phyloP scores from a whole-genome alignment of 2,329 filamentous ascomycete species.

The Colletotrichum truncatum region DNA sequence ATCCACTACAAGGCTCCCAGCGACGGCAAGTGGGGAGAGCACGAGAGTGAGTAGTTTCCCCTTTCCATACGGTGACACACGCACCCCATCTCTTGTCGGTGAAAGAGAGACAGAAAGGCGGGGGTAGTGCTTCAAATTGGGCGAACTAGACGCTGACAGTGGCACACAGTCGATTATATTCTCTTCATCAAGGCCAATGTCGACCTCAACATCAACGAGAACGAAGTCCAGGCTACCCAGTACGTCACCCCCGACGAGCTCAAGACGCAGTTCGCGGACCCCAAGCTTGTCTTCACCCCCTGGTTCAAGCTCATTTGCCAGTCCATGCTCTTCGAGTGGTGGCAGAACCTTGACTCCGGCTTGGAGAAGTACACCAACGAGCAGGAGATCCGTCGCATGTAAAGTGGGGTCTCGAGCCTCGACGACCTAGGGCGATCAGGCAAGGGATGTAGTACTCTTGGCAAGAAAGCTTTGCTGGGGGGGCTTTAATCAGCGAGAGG shows the following conservation, averaged over 20 bases:
- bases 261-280: slow-evolving; percentile 85
- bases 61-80: too few relatives aligned
- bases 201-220: slow-evolving; percentile 81
- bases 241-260: slow-evolving; percentile 87
- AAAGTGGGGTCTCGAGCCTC: too few relatives aligned
- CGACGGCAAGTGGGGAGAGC: slow-evolving; percentile 98
- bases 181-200: slow-evolving; percentile 97
- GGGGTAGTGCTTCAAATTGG: too few relatives aligned
- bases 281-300: slow-evolving; percentile 86
- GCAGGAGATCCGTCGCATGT: slow-evolving; percentile 88
- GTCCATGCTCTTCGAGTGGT: slow-evolving; percentile 98
- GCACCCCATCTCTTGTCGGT: too few relatives aligned
- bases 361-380: slow-evolving; percentile 89
- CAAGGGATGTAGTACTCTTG: too few relatives aligned
- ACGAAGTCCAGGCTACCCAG: slow-evolving; percentile 86
- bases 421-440: too few relatives aligned
- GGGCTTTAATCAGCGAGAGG: too few relatives aligned
- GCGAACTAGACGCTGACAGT: slow-evolving; percentile 35
- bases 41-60: slow-evolving; percentile 95
- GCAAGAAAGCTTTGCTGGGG: too few relatives aligned
- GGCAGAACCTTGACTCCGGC: slow-evolving; percentile 82
- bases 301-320: slow-evolving; percentile 99
- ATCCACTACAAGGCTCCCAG: slow-evolving; percentile 99
- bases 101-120: too few relatives aligned
- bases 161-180: slow-evolving; percentile 87